Base-by-base conservation (phyloP, 2,329 filamentous ascomycete genomes). In the Colletotrichum melonis region DNA sequence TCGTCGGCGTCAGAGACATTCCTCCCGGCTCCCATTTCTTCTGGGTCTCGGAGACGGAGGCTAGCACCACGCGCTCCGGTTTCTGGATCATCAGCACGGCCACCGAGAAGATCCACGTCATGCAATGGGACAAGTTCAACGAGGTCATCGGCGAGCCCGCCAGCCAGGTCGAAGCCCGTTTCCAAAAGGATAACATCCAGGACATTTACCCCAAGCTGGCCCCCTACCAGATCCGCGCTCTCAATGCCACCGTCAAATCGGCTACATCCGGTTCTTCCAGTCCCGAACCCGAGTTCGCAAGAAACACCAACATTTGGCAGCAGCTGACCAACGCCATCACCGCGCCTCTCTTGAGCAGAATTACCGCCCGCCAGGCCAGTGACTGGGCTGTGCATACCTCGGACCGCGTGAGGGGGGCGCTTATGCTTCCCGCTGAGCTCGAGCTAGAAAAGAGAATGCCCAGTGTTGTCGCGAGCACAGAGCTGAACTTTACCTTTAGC, bases 21-120 rank as follows among this genome's bases (percentile, higher is more conserved):
- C 88, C 89, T 0, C 78, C 83, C 0, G 91, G 91, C 0, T 79
- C 87, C 16, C 91, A 92, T 78, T 88, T 92, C 72, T 82, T 92
- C 70, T 92, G 90, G 89, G 85, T 88, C 32, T 84, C 89, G 2
- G 84, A 88, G 26, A 84, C 85, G 0, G 82, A 83, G 2, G 82
- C 83, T 22, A 82, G 85, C 22, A 88, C 88, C 2, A 80, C 85
- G 35, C 86, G 90, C 4, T 88, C 84, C 67, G 91, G 89, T 5
- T 90, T 88, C 78, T 92, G 90, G 90, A 83, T 92, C 67, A 79
- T 85, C 56, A 84, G 84, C 0, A 80, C 79, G 1, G 76, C 79
- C 12, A 74, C 74, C 4, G 76, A 82, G 16, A 79, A 78, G 5
- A 81, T 86, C 24, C 84, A 86, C 69, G 83, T 89, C 32, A 84